phyloP scores from a whole-genome alignment of 352 stramenopile species.

The Detonula confervacea region DNA sequence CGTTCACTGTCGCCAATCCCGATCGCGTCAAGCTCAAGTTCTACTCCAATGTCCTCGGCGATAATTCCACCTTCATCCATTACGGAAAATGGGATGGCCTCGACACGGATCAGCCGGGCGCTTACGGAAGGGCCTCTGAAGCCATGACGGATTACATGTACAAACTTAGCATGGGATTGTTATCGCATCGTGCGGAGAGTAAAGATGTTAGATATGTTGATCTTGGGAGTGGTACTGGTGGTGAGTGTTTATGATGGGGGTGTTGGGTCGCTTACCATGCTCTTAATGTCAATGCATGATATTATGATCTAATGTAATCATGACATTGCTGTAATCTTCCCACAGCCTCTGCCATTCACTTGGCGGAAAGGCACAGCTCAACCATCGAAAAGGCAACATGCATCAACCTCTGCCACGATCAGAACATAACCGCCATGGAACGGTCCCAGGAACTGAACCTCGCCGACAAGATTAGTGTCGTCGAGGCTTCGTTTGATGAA shows the following conservation, averaged over 20 bases:
- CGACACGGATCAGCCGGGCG: slow-evolving; percentile 28
- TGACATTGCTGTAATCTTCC: neutral
- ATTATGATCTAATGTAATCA: too few species aligned
- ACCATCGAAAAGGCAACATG: slow-evolving; percentile 43
- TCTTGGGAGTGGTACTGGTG: slow-evolving; percentile 53
- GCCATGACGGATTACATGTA: slow-evolving; percentile 65
- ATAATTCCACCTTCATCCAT: slow-evolving; percentile 53
- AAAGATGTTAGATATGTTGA: slow-evolving; percentile 53
- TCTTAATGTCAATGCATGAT: too few species aligned
- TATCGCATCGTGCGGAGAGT: slow-evolving; percentile 32
- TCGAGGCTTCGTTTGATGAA: slow-evolving; percentile 44
- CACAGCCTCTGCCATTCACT: slow-evolving; percentile 44
- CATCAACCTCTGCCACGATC: slow-evolving; percentile 56
- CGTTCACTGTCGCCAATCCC: slow-evolving; percentile 45
- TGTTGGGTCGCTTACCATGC: neutral
- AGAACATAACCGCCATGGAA: slow-evolving; percentile 47
- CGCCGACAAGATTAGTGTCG: slow-evolving; percentile 41
- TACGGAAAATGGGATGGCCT: slow-evolving; percentile 56
- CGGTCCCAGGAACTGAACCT: slow-evolving; percentile 38
- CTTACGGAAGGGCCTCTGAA: slow-evolving; percentile 47
- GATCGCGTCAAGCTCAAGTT: slow-evolving; percentile 58
- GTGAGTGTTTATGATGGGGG: slow-evolving; percentile 1
- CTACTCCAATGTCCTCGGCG: slow-evolving; percentile 46
- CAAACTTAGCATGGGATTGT: slow-evolving; percentile 25
- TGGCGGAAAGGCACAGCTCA: slow-evolving; percentile 44